phyloP scores from a whole-genome alignment of 148 eudicot genomes.

The Silene conica region DNA sequence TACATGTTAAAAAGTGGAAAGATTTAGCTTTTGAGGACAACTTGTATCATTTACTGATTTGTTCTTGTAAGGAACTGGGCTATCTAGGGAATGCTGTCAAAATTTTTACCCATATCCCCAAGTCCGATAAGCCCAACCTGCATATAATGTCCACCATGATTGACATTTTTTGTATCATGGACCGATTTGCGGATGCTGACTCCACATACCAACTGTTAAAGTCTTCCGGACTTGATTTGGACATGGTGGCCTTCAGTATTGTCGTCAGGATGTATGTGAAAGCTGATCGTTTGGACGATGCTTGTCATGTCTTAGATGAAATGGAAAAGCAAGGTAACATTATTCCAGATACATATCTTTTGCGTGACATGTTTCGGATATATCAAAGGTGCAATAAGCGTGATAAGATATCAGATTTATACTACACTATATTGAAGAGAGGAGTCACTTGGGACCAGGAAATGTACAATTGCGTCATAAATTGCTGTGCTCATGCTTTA shows the following conservation, averaged over 20 bases:
- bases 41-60: conserved; percentile 79
- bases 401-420: conserved; percentile 57
- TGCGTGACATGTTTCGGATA: conserved; percentile 83
- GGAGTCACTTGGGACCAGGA: conserved; percentile 78
- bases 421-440: conserved; percentile 64
- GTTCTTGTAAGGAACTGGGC: conserved; percentile 86
- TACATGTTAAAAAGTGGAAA: conserved; percentile 58
- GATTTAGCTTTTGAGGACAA: conserved; percentile 78
- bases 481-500: conserved; percentile 88
- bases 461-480: conserved; percentile 84
- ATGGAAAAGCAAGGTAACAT: conserved; percentile 60
- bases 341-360: conserved; percentile 68
- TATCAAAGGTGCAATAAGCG: conserved; percentile 61
- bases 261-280: conserved; percentile 80
- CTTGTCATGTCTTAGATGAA: conserved; percentile 56
- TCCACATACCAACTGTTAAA: conserved; percentile 46
- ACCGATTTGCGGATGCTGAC: conserved; percentile 62
- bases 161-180: conserved; percentile 67
- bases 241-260: conserved; percentile 69
- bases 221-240: conserved; percentile 53
- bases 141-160: conserved; percentile 84
- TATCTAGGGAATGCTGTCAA: conserved; percentile 58
- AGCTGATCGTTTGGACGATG: conserved; percentile 57
- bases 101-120: conserved; percentile 59
- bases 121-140: conserved; percentile 61